phyloP scores from a whole-genome alignment of 805 yeast species.

The Yamadazyma tumulicola region DNA sequence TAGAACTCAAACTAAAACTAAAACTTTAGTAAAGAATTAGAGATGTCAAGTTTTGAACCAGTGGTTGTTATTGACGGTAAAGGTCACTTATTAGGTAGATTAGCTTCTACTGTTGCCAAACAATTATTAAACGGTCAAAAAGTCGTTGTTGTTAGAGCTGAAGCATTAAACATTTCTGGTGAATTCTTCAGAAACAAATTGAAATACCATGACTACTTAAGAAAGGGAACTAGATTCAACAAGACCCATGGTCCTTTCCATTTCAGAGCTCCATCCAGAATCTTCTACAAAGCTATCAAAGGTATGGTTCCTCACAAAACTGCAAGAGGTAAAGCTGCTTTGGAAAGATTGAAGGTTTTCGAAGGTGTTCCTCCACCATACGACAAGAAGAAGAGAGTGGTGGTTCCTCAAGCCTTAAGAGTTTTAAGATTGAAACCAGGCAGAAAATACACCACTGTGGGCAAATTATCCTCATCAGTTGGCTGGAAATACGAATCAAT shows the following conservation, averaged over 20 bases:
- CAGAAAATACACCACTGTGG: constrained; percentile 98
- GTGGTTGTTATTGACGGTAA: constrained; percentile 98
- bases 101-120: constrained; percentile 98
- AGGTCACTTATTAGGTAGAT: constrained; percentile 99
- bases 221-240: constrained; percentile 99
- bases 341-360: constrained; percentile 98
- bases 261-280: constrained; percentile 99
- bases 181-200: constrained; percentile 99
- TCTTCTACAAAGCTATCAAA: constrained; percentile 98
- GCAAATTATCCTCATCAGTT: constrained; percentile 92
- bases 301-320: constrained; percentile 99
- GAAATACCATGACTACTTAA: constrained; percentile 99
- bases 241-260: constrained; percentile 99
- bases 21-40: constrained; percentile 1
- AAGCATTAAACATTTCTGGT: constrained; percentile 97
- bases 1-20: neutral
- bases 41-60: constrained; percentile 87
- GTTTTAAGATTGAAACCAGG: constrained; percentile 99
- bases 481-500: constrained; percentile 99
- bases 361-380: constrained; percentile 99
- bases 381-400: constrained; percentile 99
- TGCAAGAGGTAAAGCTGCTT: constrained; percentile 99
- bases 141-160: constrained; percentile 96
- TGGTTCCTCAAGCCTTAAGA: constrained; percentile 99
- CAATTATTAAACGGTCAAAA: constrained; percentile 98